Evolutionary conservation across 148 eudicot genomes (phyloP).

Genomic region (Cornus controversa): DNA sequence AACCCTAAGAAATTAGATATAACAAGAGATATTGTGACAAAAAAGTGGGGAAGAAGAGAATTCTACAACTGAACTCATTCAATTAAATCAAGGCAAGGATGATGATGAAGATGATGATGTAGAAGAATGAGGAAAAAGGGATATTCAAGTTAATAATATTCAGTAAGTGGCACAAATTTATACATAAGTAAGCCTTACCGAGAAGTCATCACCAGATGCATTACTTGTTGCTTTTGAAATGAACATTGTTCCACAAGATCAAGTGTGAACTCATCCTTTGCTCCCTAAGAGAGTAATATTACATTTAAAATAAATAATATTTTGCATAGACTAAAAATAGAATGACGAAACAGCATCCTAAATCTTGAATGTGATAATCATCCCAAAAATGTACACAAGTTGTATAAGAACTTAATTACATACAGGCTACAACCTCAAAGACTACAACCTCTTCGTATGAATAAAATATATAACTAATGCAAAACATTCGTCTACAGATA

Average conservation of each 20-base stretch:
- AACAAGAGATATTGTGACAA: no score
- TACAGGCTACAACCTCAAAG: not conserved
- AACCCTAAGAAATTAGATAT: no score
- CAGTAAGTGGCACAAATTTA: not conserved
- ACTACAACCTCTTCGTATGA: not conserved
- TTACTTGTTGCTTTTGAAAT: constrained; percentile 88
- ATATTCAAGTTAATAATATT: not conserved
- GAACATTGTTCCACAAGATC: constrained; percentile 99
- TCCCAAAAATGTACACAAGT: not conserved
- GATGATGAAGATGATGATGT: no score
- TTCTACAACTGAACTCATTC: no score
- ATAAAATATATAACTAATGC: no score
- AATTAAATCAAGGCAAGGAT: no score
- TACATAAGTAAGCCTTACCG: constrained; percentile 40
- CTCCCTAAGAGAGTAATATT: constrained; percentile 49
- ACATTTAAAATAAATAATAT: not conserved
- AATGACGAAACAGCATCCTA: not conserved
- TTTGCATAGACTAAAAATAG: not conserved
- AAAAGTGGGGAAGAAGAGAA: no score
- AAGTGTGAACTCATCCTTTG: constrained; percentile 97
- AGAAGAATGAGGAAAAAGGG: not conserved
- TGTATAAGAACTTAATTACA: not conserved
- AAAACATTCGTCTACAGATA: not conserved
- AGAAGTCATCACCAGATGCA: constrained; percentile 90
- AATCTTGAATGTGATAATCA: not conserved